Conservation (phyloP, 371 early-diverging fungal species). For the Pancytospora philotis region DNA sequence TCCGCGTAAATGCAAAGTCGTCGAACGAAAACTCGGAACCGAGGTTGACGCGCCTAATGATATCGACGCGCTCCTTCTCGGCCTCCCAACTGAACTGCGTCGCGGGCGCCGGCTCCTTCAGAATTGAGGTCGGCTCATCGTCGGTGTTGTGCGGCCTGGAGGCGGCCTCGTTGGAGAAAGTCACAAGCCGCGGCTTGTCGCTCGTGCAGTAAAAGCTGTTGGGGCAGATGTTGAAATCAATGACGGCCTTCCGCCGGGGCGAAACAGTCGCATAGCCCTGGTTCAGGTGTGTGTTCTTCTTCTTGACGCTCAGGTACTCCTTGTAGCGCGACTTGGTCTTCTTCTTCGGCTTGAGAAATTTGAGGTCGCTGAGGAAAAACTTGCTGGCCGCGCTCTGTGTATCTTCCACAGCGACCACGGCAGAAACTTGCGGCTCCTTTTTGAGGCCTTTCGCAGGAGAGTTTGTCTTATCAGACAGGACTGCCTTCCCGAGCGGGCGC, state of each 20-base stretch:
- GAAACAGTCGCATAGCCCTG: constrained; percentile 26
- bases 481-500: background rate
- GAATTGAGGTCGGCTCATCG: background rate
- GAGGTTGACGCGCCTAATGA: constrained; percentile 16
- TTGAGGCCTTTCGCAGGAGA: background rate
- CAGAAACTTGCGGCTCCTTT: background rate
- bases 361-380: background rate
- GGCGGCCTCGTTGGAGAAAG: background rate
- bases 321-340: background rate
- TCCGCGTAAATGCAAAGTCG: constrained; percentile 13
- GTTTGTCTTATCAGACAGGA: background rate
- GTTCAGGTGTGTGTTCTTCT: constrained; percentile 33
- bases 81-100: constrained; percentile 11
- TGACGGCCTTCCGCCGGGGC: constrained; percentile 3
- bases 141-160: background rate
- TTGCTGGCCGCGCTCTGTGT: background rate
- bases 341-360: background rate
- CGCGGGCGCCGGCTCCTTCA: background rate
- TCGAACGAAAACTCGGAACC: constrained; percentile 1
- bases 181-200: background rate
- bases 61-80: constrained; percentile 2
- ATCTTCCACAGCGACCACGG: background rate
- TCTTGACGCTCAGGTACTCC: constrained; percentile 1
- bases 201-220: background rate
- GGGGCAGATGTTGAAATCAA: background rate